These are phyloP conservation scores for Talaromyces sp. DNA, from an alignment of 2,329 filamentous ascomycete species.

Conservation along the genomic window DNA sequence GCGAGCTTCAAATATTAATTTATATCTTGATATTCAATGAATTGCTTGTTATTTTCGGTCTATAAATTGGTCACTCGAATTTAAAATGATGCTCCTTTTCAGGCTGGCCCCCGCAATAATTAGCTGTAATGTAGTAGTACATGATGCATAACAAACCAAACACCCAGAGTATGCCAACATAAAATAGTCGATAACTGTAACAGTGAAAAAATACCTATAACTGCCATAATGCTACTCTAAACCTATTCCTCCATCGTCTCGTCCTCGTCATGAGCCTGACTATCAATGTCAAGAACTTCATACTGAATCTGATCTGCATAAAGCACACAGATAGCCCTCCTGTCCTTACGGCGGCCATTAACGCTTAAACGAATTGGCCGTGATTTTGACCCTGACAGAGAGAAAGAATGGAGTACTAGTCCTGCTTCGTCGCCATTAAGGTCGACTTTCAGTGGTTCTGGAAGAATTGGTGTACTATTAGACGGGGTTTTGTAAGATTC, in stretches of 20 bases:
- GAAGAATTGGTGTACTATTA: slow-evolving; percentile 7
- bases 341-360: slow-evolving; percentile 51
- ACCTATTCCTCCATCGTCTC: slow-evolving; percentile 12
- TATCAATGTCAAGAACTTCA: slow-evolving; percentile 53
- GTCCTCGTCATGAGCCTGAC: slow-evolving; percentile 30
- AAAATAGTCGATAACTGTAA: neutral
- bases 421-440: slow-evolving; percentile 14
- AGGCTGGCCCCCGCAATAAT: neutral
- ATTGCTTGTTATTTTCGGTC: too few relatives aligned
- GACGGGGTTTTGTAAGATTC: neutral
- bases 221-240: neutral
- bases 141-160: neutral
- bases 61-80: neutral
- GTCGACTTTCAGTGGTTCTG: slow-evolving; percentile 20
- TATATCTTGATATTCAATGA: too few relatives aligned
- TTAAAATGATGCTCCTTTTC: neutral
- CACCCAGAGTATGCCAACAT: neutral
- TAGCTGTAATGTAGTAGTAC: neutral
- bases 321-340: slow-evolving; percentile 52
- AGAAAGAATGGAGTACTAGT: slow-evolving; percentile 46
- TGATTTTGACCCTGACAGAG: slow-evolving; percentile 37
- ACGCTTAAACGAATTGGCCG: slow-evolving; percentile 48
- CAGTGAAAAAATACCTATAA: neutral
- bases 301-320: slow-evolving; percentile 52
- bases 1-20: neutral